Base-by-base conservation (phyloP, 768 basidiomycete species). In the Boletellus sp. region DNA sequence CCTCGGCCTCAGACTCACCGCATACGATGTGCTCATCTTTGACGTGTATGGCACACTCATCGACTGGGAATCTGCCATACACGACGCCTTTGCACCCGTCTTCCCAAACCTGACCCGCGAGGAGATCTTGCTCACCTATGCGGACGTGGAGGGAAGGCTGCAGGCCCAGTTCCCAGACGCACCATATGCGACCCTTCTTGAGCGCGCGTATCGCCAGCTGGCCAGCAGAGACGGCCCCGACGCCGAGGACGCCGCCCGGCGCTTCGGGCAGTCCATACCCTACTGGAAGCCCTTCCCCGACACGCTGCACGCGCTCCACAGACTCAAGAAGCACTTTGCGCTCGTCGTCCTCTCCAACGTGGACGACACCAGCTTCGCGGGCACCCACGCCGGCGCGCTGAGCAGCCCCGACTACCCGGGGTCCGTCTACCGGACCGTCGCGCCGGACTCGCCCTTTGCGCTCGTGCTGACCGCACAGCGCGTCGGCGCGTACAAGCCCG, bases 11-110 rank as follows among this genome's bases (percentile, higher is more conserved):
- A 55, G 51, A 41, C 54, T 64, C 32, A 60, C 55, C 13, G 34
- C 53, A 3, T 54, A 67, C 44, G 53, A 47, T 16, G 77, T 76
- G 20, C 74, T 90, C 37, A 70, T 87, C 42, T 86, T 87, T 61
- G 88, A 91, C 55, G 83, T 86, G 52, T 90, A 89, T 54, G 87
- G 84, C 4, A 90, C 88, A 1, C 78, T 90, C 43, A 69, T 80
- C 38, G 83, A 90, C 64, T 90, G 87, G 87, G 87, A 90, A 66
- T 74, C 77, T 6, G 83, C 84, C 15, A 76, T 90, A 44, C 78
- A 76, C 66, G 61, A 71, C 12, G 76, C 71, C 1, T 71, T 90
- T 26, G 24, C n/a, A n/a, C 20, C 50, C 12, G 20, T 58, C 33
- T 67, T 59, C 22, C 60, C 62, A 23, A 46, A 57, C 24, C 36